Evolutionary conservation across 2,329 filamentous ascomycete genomes (phyloP).

Genomic region (Pseudogymnoascus sp.): DNA sequence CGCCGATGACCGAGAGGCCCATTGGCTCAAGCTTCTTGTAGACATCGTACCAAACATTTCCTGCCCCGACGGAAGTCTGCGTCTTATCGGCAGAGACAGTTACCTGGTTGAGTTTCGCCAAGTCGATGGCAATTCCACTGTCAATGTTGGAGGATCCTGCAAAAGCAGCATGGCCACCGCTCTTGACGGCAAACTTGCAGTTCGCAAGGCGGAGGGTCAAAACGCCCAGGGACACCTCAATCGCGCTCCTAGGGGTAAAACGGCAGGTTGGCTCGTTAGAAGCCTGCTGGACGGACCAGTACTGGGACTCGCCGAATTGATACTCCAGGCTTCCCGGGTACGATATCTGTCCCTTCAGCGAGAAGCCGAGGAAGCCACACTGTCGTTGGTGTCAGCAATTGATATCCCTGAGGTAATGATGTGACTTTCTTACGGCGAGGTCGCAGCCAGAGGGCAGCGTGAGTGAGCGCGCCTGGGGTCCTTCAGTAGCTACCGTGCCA

Average conservation of each 20-base stretch:
- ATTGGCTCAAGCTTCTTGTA: slow-evolving; percentile 32
- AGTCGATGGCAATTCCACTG: slow-evolving; percentile 44
- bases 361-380: slow-evolving; percentile 19
- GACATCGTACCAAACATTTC: slow-evolving; percentile 36
- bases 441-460: slow-evolving; percentile 9
- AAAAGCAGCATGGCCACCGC: slow-evolving; percentile 24
- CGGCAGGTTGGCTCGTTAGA: slow-evolving; percentile 20
- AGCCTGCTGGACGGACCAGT: slow-evolving; percentile 22
- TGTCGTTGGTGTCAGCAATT: slow-evolving; percentile 7
- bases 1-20: slow-evolving; percentile 34
- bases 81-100: slow-evolving; percentile 26
- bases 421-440: background rate
- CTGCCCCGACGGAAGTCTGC: slow-evolving; percentile 32
- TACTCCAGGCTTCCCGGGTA: slow-evolving; percentile 19
- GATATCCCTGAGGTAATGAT: background rate
- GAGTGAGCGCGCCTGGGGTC: background rate
- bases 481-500: background rate
- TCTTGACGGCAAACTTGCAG: slow-evolving; percentile 24
- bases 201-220: slow-evolving; percentile 15
- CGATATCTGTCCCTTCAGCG: slow-evolving; percentile 17
- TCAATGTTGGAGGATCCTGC: slow-evolving; percentile 46
- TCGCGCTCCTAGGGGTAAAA: background rate
- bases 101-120: slow-evolving; percentile 29
- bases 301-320: slow-evolving; percentile 17
- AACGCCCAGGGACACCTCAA: slow-evolving; percentile 7